Evolutionary conservation across 108 stramenopile genomes (phyloP), one percentile per base, ranked within the genome.

Genomic region (Nitzschia palea): DNA sequence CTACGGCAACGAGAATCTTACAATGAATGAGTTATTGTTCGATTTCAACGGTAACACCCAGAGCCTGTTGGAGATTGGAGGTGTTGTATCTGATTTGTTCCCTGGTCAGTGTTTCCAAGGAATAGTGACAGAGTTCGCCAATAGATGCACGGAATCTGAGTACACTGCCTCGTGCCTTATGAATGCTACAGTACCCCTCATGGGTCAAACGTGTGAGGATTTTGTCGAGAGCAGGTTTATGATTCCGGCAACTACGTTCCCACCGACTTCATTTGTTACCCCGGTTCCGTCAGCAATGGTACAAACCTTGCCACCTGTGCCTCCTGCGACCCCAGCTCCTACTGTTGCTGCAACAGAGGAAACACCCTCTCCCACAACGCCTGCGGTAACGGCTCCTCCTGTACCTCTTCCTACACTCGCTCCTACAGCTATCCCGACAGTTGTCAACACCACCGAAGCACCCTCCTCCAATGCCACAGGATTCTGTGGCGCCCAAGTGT

Each of bases 51-150:
- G 60, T 18, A 47, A 18, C 12, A 37, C 31, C 6, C 30, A 32
- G 10, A 61, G 62, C 30, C 36, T 62, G 36, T 42, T 62, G n/a
- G 27, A 29, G 29, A n/a, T n/a, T n/a, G 51, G 33, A 17, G 48
- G 57, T 17, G 36, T 29, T 3, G 35, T 14, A 12, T 40, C 40
- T 26, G 25, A 43, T 0, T 34, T 71, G 12, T 20, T 12, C 4
- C 43, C 70, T 54, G 70, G 61, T 30, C 61, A 62, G 22, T 71
- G 70, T 25, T 55, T 34, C 42, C 9, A 54, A 10, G 70, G 28
- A 4, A 23, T 60, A 1, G 35, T 51, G 3, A 34, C 1, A 3
- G 53, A 10, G 12, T 27, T 37, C 25, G 56, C 60, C 27, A 53
- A 71, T 35, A 40, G 50, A 23, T 71, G 70, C 53, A 33, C 30